Conservation (phyloP, 2,329 filamentous ascomycete genomes). For the Leptographium wingfieldii region DNA sequence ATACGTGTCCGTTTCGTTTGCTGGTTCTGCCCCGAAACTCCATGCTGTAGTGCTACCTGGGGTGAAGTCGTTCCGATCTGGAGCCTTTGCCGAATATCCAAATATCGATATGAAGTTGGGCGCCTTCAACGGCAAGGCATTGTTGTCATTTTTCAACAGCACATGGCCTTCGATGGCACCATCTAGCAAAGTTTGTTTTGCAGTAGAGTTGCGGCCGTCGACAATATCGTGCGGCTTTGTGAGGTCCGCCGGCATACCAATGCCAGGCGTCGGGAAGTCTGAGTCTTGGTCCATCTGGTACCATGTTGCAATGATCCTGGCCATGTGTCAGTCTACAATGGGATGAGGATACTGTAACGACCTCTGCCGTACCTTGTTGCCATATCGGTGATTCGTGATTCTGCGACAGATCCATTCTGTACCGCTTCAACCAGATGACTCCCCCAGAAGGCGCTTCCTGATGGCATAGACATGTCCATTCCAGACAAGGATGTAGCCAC, state of each 20-base stretch:
- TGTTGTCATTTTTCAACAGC: slow-evolving; percentile 47
- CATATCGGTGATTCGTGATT: slow-evolving; percentile 31
- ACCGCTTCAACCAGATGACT: slow-evolving; percentile 46
- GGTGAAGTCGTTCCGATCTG: slow-evolving; percentile 28
- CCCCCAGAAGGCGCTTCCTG: slow-evolving; percentile 26
- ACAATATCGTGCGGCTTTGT: slow-evolving; percentile 37
- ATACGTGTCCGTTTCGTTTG: slow-evolving; percentile 4
- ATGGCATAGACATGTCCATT: slow-evolving; percentile 61
- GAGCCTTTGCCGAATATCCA: slow-evolving; percentile 43
- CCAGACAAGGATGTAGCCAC: slow-evolving; percentile 50
- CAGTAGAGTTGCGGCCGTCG: slow-evolving; percentile 39
- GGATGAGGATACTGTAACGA: background rate
- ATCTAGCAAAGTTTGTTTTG: slow-evolving; percentile 30
- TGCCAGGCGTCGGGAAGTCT: slow-evolving; percentile 31
- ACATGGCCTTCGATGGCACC: slow-evolving; percentile 52
- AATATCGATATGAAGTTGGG: slow-evolving; percentile 44
- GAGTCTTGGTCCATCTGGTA: slow-evolving; percentile 42
- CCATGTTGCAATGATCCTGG: slow-evolving; percentile 37
- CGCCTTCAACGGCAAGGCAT: slow-evolving; percentile 38
- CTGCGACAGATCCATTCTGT: slow-evolving; percentile 44
- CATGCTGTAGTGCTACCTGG: slow-evolving; percentile 22
- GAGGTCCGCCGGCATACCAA: slow-evolving; percentile 38
- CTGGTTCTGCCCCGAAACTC: slow-evolving; percentile 27
- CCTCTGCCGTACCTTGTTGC: slow-evolving; percentile 12
- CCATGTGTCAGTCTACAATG: slow-evolving; percentile 8